Percentiles rank a stretch among this genome's conserved stretches.
These are phyloP conservation scores for Hysterium pulicare DNA, from an alignment of 2,329 filamentous ascomycete genomes.

Conservation along the genomic window DNA sequence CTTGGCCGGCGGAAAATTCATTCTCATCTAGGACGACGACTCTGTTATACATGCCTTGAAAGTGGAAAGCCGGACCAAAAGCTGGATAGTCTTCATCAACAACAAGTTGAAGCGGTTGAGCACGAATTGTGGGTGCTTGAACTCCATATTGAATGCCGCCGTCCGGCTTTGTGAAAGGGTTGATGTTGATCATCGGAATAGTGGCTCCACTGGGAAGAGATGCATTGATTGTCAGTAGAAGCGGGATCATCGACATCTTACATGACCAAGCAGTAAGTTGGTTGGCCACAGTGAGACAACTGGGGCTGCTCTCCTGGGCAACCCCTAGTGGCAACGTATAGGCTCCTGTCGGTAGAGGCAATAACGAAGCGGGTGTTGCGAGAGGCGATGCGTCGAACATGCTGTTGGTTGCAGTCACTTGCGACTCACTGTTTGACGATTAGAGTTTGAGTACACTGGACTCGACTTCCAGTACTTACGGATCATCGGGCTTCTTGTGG, in stretches of 20 bases:
- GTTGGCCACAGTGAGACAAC: slow-evolving; percentile 47
- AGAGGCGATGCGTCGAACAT: slow-evolving; percentile 52
- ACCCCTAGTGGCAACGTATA: slow-evolving; percentile 48
- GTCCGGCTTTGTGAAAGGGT: slow-evolving; percentile 31
- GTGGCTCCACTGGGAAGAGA: slow-evolving; percentile 8
- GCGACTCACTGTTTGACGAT: slow-evolving; percentile 34
- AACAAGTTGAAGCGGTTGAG: slow-evolving; percentile 53
- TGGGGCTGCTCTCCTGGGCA: slow-evolving; percentile 46
- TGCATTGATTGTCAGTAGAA: slow-evolving; percentile 27
- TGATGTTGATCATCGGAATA: slow-evolving; percentile 17
- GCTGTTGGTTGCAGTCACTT: slow-evolving; percentile 47
- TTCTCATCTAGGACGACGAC: slow-evolving; percentile 53
- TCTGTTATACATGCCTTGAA: slow-evolving; percentile 62
- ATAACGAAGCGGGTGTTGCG: slow-evolving; percentile 43
- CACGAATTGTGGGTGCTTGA: slow-evolving; percentile 53
- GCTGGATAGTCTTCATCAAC: slow-evolving; percentile 54
- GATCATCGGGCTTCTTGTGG: slow-evolving; percentile 18
- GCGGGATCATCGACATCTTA: slow-evolving; percentile 34
- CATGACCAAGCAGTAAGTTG: slow-evolving; percentile 53
- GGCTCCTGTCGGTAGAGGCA: slow-evolving; percentile 49
- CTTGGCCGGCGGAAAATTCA: slow-evolving; percentile 30
- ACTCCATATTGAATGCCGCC: slow-evolving; percentile 56
- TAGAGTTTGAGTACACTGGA: neutral
- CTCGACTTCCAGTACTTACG: slow-evolving; percentile 16
- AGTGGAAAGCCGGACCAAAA: slow-evolving; percentile 62